Percentiles rank a stretch among this genome's conserved stretches.
Conservation (phyloP, 306 rosid species). For the Sechiopsis laciniata region DNA sequence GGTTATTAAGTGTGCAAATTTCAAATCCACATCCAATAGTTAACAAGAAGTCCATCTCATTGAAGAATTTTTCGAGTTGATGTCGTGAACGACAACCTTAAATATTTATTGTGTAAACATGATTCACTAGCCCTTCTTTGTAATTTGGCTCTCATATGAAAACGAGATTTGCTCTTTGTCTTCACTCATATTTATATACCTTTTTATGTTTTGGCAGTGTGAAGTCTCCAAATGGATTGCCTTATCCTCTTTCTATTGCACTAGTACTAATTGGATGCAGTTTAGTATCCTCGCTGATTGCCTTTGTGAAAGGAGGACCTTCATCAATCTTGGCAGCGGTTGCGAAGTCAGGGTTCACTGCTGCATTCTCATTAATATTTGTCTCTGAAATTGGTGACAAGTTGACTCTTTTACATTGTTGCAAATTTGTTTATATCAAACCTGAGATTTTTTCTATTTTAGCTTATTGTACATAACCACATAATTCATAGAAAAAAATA, state of each 20-base stretch:
- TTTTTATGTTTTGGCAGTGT: slow-evolving; percentile 53
- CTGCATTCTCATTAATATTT: slow-evolving; percentile 91
- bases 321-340: slow-evolving; percentile 64
- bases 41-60: too few species aligned
- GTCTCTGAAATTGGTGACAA: slow-evolving; percentile 99
- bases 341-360: slow-evolving; percentile 92
- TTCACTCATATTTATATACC: slow-evolving; percentile 24
- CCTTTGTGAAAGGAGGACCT: slow-evolving; percentile 83
- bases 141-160: neutral
- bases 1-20: too few species aligned
- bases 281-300: slow-evolving; percentile 65
- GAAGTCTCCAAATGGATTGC: slow-evolving; percentile 54
- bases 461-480: neutral
- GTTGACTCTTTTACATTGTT: slow-evolving; percentile 32
- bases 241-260: slow-evolving; percentile 62
- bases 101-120: neutral
- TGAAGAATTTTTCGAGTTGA: too few species aligned
- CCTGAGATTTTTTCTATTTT: neutral
- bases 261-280: slow-evolving; percentile 72
- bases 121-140: neutral
- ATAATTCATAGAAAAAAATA: neutral
- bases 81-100: neutral
- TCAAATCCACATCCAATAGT: too few species aligned
- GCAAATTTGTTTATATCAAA: neutral
- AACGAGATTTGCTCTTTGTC: neutral